phyloP scores from a whole-genome alignment of 441 rosid genomes.

The Isatis lusitanica region DNA sequence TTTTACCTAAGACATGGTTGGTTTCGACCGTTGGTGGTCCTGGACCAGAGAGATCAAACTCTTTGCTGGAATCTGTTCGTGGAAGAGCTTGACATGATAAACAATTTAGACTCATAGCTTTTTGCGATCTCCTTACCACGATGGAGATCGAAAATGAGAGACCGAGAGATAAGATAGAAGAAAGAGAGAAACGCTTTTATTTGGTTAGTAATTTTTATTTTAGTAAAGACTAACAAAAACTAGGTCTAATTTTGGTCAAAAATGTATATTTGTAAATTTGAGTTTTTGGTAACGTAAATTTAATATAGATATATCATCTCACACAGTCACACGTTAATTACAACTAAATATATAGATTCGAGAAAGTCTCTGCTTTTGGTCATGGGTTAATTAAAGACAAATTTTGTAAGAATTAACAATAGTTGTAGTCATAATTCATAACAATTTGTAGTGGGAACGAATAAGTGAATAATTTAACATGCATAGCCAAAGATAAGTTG shows the following conservation, averaged over 20 bases:
- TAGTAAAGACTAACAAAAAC: constrained; percentile 29
- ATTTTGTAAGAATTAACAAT: background rate
- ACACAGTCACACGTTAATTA: background rate
- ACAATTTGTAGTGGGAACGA: constrained; percentile 21
- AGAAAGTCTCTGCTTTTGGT: background rate
- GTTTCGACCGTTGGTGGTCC: constrained; percentile 30
- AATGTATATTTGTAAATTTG: constrained; percentile 14
- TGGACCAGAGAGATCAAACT: constrained; percentile 24
- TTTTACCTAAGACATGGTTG: background rate
- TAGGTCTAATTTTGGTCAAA: constrained; percentile 18
- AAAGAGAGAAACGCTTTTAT: constrained; percentile 23
- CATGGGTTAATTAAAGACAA: background rate
- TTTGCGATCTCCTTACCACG: constrained; percentile 15
- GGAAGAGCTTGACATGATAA: constrained; percentile 48
- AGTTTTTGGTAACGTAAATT: background rate
- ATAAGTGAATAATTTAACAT: background rate
- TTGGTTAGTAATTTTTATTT: constrained; percentile 21
- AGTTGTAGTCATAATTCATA: background rate
- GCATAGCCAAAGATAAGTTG: background rate
- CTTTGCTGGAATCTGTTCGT: constrained; percentile 42
- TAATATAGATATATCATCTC: background rate
- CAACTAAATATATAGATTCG: background rate
- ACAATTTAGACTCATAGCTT: constrained; percentile 62
- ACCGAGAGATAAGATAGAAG: background rate
- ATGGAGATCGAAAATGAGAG: constrained; percentile 19